Percentiles rank a stretch among this genome's conserved stretches.
Conservation (phyloP, 1,284 basidiomycete species). For the Malassezia equina region DNA sequence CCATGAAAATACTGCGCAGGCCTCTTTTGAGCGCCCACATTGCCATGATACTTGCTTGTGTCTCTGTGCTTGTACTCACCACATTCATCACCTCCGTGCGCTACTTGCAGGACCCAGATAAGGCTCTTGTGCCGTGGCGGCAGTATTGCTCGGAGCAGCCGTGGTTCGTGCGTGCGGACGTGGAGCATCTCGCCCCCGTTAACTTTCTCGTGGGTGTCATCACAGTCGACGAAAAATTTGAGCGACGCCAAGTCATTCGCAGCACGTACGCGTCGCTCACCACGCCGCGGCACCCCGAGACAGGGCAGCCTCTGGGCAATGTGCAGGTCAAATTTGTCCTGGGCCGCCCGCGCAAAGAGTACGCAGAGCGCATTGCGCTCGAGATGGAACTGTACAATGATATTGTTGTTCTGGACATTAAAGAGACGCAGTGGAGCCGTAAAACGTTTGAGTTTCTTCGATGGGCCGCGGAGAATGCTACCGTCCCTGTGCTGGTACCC, state of each 20-base stretch:
- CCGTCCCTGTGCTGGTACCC: constrained; percentile 59
- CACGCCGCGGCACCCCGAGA: constrained; percentile 35
- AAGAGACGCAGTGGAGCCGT: constrained; percentile 84
- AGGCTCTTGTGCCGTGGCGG: constrained; percentile 84
- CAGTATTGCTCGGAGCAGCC: constrained; percentile 66
- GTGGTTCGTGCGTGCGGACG: constrained; percentile 49
- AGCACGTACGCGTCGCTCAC: constrained; percentile 76
- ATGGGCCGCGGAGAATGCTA: constrained; percentile 82
- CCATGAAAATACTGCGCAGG: background rate
- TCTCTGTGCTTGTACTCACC: constrained; percentile 42
- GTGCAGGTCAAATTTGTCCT: constrained; percentile 84
- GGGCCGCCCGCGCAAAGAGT: constrained; percentile 69
- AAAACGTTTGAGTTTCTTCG: constrained; percentile 72
- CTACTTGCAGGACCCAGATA: constrained; percentile 68
- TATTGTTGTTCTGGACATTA: constrained; percentile 69
- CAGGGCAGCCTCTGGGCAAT: constrained; percentile 53
- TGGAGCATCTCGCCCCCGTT: constrained; percentile 68
- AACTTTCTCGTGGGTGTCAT: constrained; percentile 86
- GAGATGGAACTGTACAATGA: constrained; percentile 92
- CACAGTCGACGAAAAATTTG: constrained; percentile 64
- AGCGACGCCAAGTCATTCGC: constrained; percentile 77
- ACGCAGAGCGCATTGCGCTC: constrained; percentile 67
- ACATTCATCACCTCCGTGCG: background rate
- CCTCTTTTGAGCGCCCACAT: background rate
- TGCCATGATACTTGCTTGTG: background rate